Conservation (phyloP, 495 filamentous ascomycete species). For the Paragyromitra xinjiangensis region DNA sequence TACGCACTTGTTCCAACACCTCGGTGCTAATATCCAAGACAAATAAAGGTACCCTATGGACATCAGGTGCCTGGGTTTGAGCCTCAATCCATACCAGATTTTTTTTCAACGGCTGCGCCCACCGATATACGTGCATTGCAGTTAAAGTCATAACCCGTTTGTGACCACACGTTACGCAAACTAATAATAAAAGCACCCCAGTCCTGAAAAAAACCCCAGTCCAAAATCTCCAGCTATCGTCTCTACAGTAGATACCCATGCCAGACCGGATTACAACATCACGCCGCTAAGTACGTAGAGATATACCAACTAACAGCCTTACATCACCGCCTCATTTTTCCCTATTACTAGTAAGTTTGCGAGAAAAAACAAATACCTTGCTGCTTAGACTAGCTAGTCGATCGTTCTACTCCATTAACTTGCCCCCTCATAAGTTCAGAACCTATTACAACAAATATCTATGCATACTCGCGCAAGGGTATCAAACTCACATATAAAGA, state of each 20-base stretch:
- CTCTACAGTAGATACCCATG: not conserved
- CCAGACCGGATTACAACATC: not conserved
- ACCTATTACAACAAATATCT: slow-evolving; percentile 14
- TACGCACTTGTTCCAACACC: slow-evolving; percentile 5
- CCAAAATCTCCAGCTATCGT: not conserved
- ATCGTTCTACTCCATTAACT: not conserved
- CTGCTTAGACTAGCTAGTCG: slow-evolving; percentile 25
- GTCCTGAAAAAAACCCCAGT: no score
- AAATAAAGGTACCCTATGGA: not conserved
- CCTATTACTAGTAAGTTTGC: slow-evolving; percentile 2
- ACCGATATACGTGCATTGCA: no score
- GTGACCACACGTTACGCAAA: not conserved
- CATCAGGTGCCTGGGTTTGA: not conserved
- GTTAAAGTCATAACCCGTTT: not conserved
- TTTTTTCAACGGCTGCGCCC: slow-evolving; percentile 6
- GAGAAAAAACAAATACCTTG: slow-evolving; percentile 2
- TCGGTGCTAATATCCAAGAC: not conserved
- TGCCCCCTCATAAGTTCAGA: not conserved
- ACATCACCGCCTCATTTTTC: slow-evolving; percentile 14
- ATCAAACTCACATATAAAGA: slow-evolving; percentile 24
- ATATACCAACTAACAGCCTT: slow-evolving; percentile 13
- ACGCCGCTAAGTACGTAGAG: slow-evolving; percentile 20
- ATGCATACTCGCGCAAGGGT: not conserved
- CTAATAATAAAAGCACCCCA: not conserved
- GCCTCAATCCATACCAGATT: slow-evolving; percentile 9